These are phyloP conservation scores for Xylaria sp. DNA, from an alignment of 2,329 filamentous ascomycete species.

Conservation along the genomic window DNA sequence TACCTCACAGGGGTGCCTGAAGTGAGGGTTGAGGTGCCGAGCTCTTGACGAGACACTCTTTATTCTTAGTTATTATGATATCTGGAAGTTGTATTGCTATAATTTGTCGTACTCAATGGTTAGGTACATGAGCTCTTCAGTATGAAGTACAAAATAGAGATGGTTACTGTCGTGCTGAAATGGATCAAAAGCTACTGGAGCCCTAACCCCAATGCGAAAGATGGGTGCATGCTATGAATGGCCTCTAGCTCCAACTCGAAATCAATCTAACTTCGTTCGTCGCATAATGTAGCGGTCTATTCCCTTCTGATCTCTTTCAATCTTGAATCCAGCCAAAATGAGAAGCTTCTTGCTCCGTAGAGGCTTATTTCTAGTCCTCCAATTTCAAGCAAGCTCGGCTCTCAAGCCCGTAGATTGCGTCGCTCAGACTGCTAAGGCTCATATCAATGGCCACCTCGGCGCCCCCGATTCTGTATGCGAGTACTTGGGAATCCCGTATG, in stretches of 20 bases:
- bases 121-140: too few species aligned
- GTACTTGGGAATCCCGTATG: conserved; percentile 30
- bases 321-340: conserved; percentile 12
- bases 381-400: conserved; percentile 11
- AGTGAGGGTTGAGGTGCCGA: not conserved
- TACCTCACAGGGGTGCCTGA: not conserved
- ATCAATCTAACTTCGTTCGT: too few species aligned
- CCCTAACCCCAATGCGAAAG: too few species aligned
- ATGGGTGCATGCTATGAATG: too few species aligned
- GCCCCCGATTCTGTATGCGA: conserved; percentile 27
- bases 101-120: too few species aligned
- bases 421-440: conserved; percentile 23
- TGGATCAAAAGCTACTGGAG: too few species aligned
- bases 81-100: not conserved
- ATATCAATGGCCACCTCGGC: conserved; percentile 23
- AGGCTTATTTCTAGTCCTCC: conserved; percentile 13
- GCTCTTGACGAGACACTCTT: not conserved
- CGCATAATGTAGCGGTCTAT: not conserved
- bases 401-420: conserved; percentile 3
- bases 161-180: too few species aligned
- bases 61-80: not conserved
- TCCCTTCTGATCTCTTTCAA: not conserved
- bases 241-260: too few species aligned
- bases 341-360: not conserved
- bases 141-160: too few species aligned